Evolutionary conservation across 148 eudicot species (phyloP).

Genomic region (Rhododendron henanense): DNA sequence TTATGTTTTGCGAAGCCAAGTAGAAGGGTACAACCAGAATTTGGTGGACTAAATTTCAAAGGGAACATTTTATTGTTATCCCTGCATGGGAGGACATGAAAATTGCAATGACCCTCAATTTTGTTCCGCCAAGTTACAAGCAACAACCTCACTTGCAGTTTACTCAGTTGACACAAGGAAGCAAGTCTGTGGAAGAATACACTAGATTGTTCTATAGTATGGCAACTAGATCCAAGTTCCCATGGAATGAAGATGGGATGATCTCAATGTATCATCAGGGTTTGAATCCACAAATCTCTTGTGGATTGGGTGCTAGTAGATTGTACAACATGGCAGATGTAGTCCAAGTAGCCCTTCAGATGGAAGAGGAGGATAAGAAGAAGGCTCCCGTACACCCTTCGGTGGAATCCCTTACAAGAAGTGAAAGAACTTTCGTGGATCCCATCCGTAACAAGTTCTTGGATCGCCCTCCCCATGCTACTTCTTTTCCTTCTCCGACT

Average conservation of each 20-base stretch:
- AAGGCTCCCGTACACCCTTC: background rate
- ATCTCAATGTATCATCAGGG: background rate
- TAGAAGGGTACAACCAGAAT: no score
- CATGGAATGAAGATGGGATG: background rate
- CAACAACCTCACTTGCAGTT: no score
- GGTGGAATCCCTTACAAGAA: background rate
- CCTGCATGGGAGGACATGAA: no score
- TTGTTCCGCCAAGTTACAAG: no score
- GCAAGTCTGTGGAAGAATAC: no score
- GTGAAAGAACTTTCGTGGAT: background rate
- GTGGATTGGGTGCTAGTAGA: background rate
- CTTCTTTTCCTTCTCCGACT: background rate
- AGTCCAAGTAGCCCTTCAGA: background rate
- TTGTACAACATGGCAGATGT: background rate
- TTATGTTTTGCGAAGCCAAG: no score
- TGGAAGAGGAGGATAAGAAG: background rate
- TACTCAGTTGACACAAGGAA: no score
- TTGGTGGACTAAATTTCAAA: no score
- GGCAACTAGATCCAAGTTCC: background rate
- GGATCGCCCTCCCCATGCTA: background rate
- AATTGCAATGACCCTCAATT: no score
- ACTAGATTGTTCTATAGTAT: no score
- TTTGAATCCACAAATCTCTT: background rate
- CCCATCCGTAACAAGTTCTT: background rate
- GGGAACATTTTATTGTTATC: no score